phyloP scores from a whole-genome alignment of 192 early-diverging fungal genomes.

The Gamsiella multidivaricata region DNA sequence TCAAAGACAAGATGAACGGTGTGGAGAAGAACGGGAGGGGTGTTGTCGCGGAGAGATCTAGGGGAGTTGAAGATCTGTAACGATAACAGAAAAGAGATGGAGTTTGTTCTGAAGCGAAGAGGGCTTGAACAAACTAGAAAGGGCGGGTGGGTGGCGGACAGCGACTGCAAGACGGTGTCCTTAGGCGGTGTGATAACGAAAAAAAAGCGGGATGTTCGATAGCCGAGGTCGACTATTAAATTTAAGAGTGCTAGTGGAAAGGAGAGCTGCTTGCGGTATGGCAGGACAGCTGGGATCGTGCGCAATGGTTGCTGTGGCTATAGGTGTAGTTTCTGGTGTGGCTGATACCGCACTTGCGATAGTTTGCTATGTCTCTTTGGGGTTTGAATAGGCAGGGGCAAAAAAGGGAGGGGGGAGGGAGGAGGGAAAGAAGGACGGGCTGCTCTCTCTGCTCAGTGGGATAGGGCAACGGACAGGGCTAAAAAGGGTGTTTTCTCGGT shows the following conservation, averaged over 20 bases:
- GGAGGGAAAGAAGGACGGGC: background rate
- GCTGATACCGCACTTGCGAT: background rate
- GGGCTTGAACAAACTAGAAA: conserved; percentile 17
- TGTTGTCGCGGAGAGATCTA: conserved; percentile 9
- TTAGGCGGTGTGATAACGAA: conserved; percentile 2
- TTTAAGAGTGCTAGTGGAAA: too few species aligned
- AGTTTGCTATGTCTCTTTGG: background rate
- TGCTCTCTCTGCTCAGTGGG: conserved; percentile 3
- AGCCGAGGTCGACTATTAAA: too few species aligned
- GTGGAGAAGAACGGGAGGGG: background rate
- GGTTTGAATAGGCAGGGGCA: background rate
- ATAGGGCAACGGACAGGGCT: background rate
- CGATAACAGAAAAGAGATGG: conserved; percentile 1
- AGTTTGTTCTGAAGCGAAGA: conserved; percentile 21
- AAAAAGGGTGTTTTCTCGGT: conserved; percentile 13
- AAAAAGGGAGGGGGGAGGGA: background rate
- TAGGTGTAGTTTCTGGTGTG: too few species aligned
- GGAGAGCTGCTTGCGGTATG: too few species aligned
- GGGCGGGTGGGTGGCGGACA: background rate
- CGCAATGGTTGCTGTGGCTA: too few species aligned
- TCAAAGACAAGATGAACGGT: conserved; percentile 11
- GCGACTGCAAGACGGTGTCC: background rate
- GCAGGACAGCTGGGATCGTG: too few species aligned
- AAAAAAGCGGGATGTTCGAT: background rate
- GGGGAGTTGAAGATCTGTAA: conserved; percentile 1